Percentiles rank a stretch among this genome's conserved stretches.
phyloP scores from a whole-genome alignment of 108 stramenopile genomes.

The Halocafeteria seosinensis region DNA sequence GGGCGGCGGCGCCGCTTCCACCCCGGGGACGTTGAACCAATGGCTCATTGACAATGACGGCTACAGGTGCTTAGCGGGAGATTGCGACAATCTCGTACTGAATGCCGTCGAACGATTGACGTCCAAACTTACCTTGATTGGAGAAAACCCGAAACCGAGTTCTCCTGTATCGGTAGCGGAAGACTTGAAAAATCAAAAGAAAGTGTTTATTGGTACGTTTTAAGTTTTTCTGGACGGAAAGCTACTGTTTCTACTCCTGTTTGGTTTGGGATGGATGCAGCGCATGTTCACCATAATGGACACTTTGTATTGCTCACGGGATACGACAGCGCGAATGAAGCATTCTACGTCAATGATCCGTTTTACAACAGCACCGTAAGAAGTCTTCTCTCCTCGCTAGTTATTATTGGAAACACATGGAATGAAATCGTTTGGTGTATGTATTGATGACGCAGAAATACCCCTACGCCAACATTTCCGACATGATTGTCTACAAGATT shows the following conservation, averaged over 20 bases:
- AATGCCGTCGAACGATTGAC: neutral
- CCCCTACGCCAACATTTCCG: slow-evolving; percentile 2
- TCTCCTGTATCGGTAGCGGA: no score
- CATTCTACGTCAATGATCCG: slow-evolving; percentile 13
- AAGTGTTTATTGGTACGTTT: no score
- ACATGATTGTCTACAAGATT: slow-evolving; percentile 7
- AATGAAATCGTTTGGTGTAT: no score
- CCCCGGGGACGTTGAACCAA: slow-evolving; percentile 2
- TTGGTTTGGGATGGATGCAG: neutral
- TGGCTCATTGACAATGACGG: slow-evolving; percentile 12
- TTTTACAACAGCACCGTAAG: slow-evolving; percentile 1
- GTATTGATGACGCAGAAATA: no score
- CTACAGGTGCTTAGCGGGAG: neutral
- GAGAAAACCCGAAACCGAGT: neutral
- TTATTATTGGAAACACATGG: no score
- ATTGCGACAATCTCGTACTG: slow-evolving; percentile 5
- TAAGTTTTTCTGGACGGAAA: no score
- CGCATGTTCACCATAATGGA: slow-evolving; percentile 9
- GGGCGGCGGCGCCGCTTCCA: neutral
- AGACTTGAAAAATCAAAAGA: no score
- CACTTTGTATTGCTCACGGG: slow-evolving; percentile 17
- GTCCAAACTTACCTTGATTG: neutral
- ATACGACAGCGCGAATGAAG: neutral
- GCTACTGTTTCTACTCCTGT: no score
- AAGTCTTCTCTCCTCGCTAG: no score